Evolutionary conservation across 345 rosid genomes (phyloP), one percentile per base, ranked within the genome.

Genomic region (Eucalyptus lansdowneana): DNA sequence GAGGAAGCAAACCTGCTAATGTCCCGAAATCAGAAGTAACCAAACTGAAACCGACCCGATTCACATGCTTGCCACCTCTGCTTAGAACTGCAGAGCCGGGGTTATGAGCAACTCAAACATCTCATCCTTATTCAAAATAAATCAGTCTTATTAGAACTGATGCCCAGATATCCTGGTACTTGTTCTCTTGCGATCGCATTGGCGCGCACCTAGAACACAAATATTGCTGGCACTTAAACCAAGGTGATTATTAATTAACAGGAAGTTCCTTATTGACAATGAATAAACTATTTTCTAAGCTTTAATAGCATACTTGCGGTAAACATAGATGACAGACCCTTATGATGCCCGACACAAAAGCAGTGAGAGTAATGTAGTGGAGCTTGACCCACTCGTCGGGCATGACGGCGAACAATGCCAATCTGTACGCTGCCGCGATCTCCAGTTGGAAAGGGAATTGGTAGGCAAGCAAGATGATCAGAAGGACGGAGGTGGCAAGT

Each of bases 371-470:
- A 13, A 37, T 34, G 45, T 72, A 72, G 45, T 22, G 27, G 81
- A 72, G 12, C 81, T 72, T 19, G 45, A 37, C 45, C 45, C 25
- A 0, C 44, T 34, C 5, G 27, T 76, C 2, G 83, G 83, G 27
- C 47, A 76, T 4, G 14, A 11, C 14, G 27, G 27, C 27, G 47
- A 37, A 37, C 83, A 37, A 87, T 37, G 93, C 91, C 29, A 90
- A 90, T 4, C 50, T 91, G 6, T 88, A 91, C 15, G 91, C 92
- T 24, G 88, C 87, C 45, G 50, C 49, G 6, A 92, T 86, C 50
- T 92, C 90, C 5, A 90, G 22, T 85, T 87, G 87, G n/a, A 91
- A 88, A 31, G 93, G 92, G 72, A 87, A 91, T 29, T 14, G 83
- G 83, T 85, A 58, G 17, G 93, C 87, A 53, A 90, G 80, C 42